Base-by-base conservation (phyloP, 768 basidiomycete species). In the Galerina sulciceps region DNA sequence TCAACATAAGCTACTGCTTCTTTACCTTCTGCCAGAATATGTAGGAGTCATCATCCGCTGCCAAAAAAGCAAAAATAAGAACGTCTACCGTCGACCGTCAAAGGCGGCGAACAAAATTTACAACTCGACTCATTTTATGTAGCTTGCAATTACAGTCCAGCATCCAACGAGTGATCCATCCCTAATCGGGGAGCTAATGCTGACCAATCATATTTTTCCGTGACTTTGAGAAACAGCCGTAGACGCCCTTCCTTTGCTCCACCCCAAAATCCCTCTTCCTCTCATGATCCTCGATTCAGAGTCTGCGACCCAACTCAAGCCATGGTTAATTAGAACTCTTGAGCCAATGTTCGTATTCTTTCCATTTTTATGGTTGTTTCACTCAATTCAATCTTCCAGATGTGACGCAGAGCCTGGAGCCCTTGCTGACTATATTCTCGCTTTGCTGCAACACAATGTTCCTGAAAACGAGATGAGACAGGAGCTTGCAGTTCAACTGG, bases 331-430 rank as follows among this genome's bases (percentile, higher is more conserved):
- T 46, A 83, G 85, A 61, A 91, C 90, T 0, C 85, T 98, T 41
- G 94, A 94, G 73, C 95, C 95, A 61, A 94, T 98, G 95, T 95
- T 60, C 59, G 85, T 74, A 57, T 50, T 52, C 23, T 40, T 43
- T 15, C 17, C 59, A 23, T 22, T 52, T 63, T 47, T 59, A 60
- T 55, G 61, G 67, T 55, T 49, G 37, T 35, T 44, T 54, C 10
- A 51, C 11, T 31, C 26, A 49, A 56, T 60, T 69, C 49, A 62
- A 53, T 56, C 50, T 47, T 61, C 11, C 64, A 97, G 96, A 82
- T 96, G 94, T 73, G 96, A 99, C 71, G 96, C 96, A 41, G 96
- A 99, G 70, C 95, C 96, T 31, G 86, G 87, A 31, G 93, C 94
- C 34, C 86, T 99, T 51, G 89, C 93, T 4, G 94, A 98, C 71